Conservation (phyloP, 1,284 basidiomycete genomes). For the Pseudozyma tsukubaensis region DNA sequence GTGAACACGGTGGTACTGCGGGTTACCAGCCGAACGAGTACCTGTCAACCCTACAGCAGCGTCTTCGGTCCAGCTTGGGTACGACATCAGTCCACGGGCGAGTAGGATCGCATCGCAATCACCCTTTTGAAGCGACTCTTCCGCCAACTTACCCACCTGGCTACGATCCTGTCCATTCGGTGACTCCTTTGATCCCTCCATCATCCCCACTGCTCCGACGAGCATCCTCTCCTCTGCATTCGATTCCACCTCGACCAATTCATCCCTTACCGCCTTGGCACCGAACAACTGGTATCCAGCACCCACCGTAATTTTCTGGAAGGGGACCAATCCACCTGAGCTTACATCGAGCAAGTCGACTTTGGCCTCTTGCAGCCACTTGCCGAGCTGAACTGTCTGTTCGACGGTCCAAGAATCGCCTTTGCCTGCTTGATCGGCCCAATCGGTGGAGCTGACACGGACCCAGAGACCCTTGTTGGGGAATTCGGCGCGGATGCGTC, state of each 20-base stretch:
- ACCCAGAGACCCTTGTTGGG: slow-evolving; percentile 65
- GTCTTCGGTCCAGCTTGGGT: slow-evolving; percentile 60
- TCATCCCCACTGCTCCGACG: slow-evolving; percentile 61
- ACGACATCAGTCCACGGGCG: slow-evolving; percentile 55
- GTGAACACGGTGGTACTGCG: slow-evolving; percentile 57
- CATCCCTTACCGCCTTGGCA: slow-evolving; percentile 47
- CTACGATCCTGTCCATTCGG: slow-evolving; percentile 35
- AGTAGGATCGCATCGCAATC: slow-evolving; percentile 55
- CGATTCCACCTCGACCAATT: slow-evolving; percentile 23
- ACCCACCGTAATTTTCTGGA: slow-evolving; percentile 48
- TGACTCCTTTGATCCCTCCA: slow-evolving; percentile 49
- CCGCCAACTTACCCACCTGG: slow-evolving; percentile 55
- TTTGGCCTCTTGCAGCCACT: slow-evolving; percentile 50
- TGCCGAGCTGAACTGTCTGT: slow-evolving; percentile 54
- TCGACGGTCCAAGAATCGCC: slow-evolving; percentile 58
- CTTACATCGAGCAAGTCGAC: slow-evolving; percentile 65
- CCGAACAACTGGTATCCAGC: slow-evolving; percentile 64
- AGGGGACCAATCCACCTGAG: slow-evolving; percentile 56
- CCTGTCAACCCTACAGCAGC: slow-evolving; percentile 48
- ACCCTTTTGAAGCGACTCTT: slow-evolving; percentile 49
- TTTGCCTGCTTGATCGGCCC: slow-evolving; percentile 48
- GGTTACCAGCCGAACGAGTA: slow-evolving; percentile 43
- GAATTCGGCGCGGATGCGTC: slow-evolving; percentile 54
- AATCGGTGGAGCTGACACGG: slow-evolving; percentile 63
- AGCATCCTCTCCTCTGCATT: slow-evolving; percentile 41